These are phyloP conservation scores for Diaporthe vexans DNA, from an alignment of 2,329 filamentous ascomycete genomes.

Conservation along the genomic window DNA sequence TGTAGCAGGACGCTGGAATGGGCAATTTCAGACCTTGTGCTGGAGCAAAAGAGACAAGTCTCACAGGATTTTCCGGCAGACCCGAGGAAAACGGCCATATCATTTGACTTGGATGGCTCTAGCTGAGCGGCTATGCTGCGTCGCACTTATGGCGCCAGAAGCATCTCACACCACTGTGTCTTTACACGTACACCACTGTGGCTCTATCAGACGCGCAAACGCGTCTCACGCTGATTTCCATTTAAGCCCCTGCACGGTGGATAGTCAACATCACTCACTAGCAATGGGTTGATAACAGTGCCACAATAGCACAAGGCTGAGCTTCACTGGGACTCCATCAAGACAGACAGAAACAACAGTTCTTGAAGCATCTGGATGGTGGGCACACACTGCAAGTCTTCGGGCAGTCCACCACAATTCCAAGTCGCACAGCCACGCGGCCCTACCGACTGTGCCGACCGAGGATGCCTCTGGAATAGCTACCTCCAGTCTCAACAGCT, in stretches of 20 bases:
- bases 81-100: neutral
- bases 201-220: constrained; percentile 34
- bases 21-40: constrained; percentile 7
- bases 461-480: neutral
- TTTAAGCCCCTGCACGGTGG: constrained; percentile 22
- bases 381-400: neutral
- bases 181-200: constrained; percentile 20
- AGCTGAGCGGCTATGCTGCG: neutral
- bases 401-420: neutral
- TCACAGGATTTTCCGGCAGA: constrained; percentile 6
- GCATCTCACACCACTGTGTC: neutral
- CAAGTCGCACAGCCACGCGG: neutral
- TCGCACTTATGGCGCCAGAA: neutral
- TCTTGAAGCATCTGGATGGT: neutral
- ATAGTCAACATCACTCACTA: neutral
- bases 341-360: neutral
- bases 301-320: neutral
- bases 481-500: neutral
- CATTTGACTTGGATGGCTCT: neutral
- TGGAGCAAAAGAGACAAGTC: constrained; percentile 2
- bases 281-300: neutral
- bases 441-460: neutral
- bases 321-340: neutral
- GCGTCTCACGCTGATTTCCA: constrained; percentile 18
- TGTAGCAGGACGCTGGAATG: neutral